Conservation (phyloP, 2,329 filamentous ascomycete species). For the Penicillium sp. region DNA sequence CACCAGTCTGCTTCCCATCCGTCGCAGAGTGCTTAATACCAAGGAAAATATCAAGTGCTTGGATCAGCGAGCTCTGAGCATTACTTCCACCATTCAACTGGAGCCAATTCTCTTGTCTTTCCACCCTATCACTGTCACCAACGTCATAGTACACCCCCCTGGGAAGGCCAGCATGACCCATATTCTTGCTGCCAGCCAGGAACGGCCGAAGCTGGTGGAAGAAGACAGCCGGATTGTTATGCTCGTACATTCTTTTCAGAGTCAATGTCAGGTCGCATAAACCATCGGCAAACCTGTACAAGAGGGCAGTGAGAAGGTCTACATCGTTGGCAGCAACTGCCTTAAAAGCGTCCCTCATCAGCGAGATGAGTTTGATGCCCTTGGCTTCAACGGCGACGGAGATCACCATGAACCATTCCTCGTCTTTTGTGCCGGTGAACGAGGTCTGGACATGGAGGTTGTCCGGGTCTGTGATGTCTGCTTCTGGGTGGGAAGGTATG, state of each 20-base stretch:
- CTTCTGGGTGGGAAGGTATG: conserved; percentile 15
- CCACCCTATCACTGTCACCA: conserved; percentile 43
- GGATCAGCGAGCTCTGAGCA: conserved; percentile 54
- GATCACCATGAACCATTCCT: conserved; percentile 52
- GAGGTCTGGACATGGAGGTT: conserved; percentile 35
- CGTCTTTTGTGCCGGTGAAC: conserved; percentile 40
- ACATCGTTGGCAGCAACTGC: conserved; percentile 42
- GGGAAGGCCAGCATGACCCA: conserved; percentile 51
- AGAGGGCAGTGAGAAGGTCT: conserved; percentile 36
- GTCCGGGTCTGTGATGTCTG: conserved; percentile 38
- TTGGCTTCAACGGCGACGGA: conserved; percentile 54
- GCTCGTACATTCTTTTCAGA: conserved; percentile 52
- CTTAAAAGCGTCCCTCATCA: conserved; percentile 48
- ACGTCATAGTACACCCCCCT: conserved; percentile 54
- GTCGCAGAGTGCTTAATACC: conserved; percentile 48
- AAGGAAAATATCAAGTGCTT: conserved; percentile 54
- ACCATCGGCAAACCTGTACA: conserved; percentile 42
- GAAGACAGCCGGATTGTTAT: conserved; percentile 49
- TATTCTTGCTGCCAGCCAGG: conserved; percentile 54
- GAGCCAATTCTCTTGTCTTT: conserved; percentile 45
- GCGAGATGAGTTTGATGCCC: conserved; percentile 46
- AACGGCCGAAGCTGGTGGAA: conserved; percentile 53
- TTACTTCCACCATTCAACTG: conserved; percentile 55
- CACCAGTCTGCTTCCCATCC: conserved; percentile 30
- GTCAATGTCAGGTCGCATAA: conserved; percentile 43